Base-by-base conservation (phyloP, 192 early-diverging fungal species). In the Coemansia furcata region DNA sequence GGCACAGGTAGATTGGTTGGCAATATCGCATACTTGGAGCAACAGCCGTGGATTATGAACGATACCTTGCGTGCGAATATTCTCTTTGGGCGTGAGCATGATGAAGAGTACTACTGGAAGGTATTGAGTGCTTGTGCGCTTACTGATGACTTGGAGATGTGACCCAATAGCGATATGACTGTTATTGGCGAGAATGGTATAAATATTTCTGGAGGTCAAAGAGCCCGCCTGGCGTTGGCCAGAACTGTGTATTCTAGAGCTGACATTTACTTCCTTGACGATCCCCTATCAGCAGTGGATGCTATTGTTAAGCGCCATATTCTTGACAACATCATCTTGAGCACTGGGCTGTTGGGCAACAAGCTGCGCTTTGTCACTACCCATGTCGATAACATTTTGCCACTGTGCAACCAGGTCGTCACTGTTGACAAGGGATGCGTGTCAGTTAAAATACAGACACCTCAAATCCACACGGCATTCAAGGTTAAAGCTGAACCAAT, bases 11-110 rank as follows among this genome's bases (percentile, higher is more conserved):
- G 63, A 3, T 60, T 72, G 14, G 19, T 29, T 39, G 78, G 78
- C 0, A 42, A 32, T 0, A 60, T 81, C 29, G 78, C 69, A 3
- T 70, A 73, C 23, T 14, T 73, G 23, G 68, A 66, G 61, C 78
- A 81, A 46, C 39, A 37, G 26, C 64, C 64, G 11, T 73, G 65
- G 65, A 76, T 81, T 30, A 72, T 76, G 67, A 76, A 81, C 63
- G 70, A 71, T 40, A 89, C 91, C 0, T 72, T 94, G 21, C 84
- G 86, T 19, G 88, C 88, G 4, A 96, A 96, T 67, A 89, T 96
- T 78, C 43, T 93, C 30, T 94, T 96, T 80, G 92, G 93, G 0
- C 85, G 82, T 6, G 59, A 71, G 2, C 87, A 80, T 44, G 85
- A 96, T 55, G 65, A 67, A 19, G 60, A 68, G 54, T 76, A 67